phyloP scores from a whole-genome alignment of 306 rosid species.

The Calophaca sinica region DNA sequence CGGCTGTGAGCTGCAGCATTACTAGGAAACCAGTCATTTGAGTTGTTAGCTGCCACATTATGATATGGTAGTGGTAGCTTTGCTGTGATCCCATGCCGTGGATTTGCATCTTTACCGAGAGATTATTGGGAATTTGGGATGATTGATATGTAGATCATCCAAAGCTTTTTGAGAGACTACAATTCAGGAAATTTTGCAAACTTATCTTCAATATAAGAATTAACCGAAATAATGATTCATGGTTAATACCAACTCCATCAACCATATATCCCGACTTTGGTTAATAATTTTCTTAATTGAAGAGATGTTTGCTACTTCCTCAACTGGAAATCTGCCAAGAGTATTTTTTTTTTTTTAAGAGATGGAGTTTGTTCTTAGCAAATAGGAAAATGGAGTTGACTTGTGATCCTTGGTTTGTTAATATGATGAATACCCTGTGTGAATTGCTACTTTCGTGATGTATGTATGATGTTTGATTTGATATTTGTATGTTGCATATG shows the following conservation, averaged over 20 bases:
- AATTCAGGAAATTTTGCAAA: conserved; percentile 24
- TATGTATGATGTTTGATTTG: conserved; percentile 5
- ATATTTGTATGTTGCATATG: neutral
- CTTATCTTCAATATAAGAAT: conserved; percentile 10
- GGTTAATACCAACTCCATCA: neutral
- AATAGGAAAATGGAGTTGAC: neutral
- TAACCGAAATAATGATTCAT: neutral
- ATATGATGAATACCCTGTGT: neutral
- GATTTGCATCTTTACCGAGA: neutral
- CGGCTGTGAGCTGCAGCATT: conserved; percentile 1
- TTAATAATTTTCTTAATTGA: neutral
- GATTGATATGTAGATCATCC: neutral
- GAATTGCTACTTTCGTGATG: neutral
- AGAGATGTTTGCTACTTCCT: conserved; percentile 4
- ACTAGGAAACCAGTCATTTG: neutral
- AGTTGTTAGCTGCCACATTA: conserved; percentile 29
- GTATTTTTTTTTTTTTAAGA: neutral
- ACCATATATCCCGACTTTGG: neutral
- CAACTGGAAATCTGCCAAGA: conserved; percentile 4
- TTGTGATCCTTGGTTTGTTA: neutral
- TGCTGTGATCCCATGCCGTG: conserved; percentile 26
- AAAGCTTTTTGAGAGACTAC: neutral
- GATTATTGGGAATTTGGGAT: neutral
- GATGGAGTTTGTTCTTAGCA: neutral
- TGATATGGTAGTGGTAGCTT: neutral